Evolutionary conservation across 192 early-diverging fungal species (phyloP), one percentile per base, ranked within the genome.

Genomic region (Rhizophagus clarus): DNA sequence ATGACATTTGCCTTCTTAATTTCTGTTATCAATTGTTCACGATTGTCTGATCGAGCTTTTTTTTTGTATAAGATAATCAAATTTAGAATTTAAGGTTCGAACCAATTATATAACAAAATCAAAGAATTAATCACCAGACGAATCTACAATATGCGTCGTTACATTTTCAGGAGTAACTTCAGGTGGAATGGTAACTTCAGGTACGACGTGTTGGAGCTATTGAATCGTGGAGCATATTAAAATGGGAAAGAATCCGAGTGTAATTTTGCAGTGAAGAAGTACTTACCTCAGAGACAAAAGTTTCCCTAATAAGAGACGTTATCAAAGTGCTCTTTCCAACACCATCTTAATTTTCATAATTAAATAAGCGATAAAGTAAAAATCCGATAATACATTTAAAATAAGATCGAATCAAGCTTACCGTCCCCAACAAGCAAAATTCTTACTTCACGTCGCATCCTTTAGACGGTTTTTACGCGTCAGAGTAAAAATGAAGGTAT

Each of bases 131-230:
- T 63, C 82, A 96, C 95, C 89, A 61, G 98, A 97, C 28, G 98
- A 96, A 85, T 99, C 98, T 62, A 98, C 95, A 74, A 99, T 98
- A 82, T 97, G 94, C 10, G 97, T 98, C 12, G 97, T 98, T 12
- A 97, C 96, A 76, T 96, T 95, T 77, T 98, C 98, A 1, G 95
- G 91, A 40, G 97, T 97, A 81, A 98, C 95, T 81, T 99, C 97
- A 45, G 98, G 96, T 61, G 98, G 98, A 79, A 99, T 99, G 17
- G 97, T 99, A n/a, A 99, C 97, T 83, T 99, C 98, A n/a, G 98
- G 97, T 73, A 99, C 95, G 24, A 98, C 95, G 81, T 97, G 94
- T 85, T 98, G 98, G 32, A 97, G 94, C 95, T 97, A 74, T 45
- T 34, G n/a, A 24, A 51, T 28, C 17, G 22, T 37, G 24, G n/a